Percentiles rank a stretch among this genome's conserved stretches.
Evolutionary conservation across 495 filamentous ascomycete genomes (phyloP).

Genomic region (Penicillium pancosmium): DNA sequence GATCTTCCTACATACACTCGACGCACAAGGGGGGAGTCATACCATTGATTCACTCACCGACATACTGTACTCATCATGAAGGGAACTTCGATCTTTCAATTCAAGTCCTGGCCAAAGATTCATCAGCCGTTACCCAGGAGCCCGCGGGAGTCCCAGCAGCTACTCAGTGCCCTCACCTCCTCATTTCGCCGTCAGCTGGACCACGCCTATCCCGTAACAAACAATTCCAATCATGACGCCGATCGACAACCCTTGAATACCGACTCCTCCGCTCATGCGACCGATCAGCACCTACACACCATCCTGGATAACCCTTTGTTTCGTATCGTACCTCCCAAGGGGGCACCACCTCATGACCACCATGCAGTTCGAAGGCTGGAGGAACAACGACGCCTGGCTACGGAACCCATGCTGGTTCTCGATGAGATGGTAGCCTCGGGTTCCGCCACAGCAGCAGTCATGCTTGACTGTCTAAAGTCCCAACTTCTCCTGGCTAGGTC

Average conservation of each 20-base stretch:
- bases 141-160: slow-evolving; percentile 63
- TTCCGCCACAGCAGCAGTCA: slow-evolving; percentile 23
- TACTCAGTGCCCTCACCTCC: slow-evolving; percentile 68
- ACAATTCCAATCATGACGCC: slow-evolving; percentile 20
- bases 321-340: slow-evolving; percentile 35
- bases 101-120: slow-evolving; percentile 61
- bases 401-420: slow-evolving; percentile 44
- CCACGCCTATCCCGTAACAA: slow-evolving; percentile 56
- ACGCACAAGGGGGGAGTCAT: not conserved
- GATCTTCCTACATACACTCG: slow-evolving; percentile 13
- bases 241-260: slow-evolving; percentile 27
- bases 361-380: slow-evolving; percentile 12
- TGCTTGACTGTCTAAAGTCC: slow-evolving; percentile 35
- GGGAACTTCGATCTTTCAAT: slow-evolving; percentile 35
- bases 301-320: slow-evolving; percentile 74
- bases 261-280: slow-evolving; percentile 37
- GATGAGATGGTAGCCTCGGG: slow-evolving; percentile 46
- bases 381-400: slow-evolving; percentile 23
- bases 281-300: slow-evolving; percentile 60
- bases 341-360: slow-evolving; percentile 13
- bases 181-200: slow-evolving; percentile 81
- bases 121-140: slow-evolving; percentile 71
- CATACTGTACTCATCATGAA: slow-evolving; percentile 43
- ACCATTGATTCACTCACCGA: slow-evolving; percentile 19
- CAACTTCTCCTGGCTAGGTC: slow-evolving; percentile 36